phyloP scores from a whole-genome alignment of 108 stramenopile genomes.

The Craspedostauros australis region DNA sequence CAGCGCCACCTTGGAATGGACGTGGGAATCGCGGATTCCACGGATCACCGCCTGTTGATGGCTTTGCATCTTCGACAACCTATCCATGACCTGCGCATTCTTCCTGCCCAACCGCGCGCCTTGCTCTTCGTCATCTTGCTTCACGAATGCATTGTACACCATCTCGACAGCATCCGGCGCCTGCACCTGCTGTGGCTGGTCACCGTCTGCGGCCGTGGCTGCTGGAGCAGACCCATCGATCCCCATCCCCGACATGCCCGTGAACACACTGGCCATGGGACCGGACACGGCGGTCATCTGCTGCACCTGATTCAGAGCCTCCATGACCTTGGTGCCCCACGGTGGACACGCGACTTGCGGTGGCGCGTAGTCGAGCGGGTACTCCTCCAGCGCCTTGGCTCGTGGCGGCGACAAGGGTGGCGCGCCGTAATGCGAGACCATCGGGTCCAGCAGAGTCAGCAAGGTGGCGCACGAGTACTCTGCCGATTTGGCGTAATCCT shows the following conservation, averaged over 20 bases:
- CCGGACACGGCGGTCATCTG: constrained; percentile 15
- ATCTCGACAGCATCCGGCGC: constrained; percentile 40
- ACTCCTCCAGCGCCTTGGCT: constrained; percentile 61
- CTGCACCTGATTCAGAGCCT: constrained; percentile 55
- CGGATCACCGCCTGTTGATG: constrained; percentile 61
- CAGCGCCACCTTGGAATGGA: constrained; percentile 35
- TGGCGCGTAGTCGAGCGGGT: constrained; percentile 76
- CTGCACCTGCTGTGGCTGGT: no score
- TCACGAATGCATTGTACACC: constrained; percentile 61
- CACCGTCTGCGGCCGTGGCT: not conserved
- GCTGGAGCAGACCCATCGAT: no score
- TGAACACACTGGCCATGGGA: no score
- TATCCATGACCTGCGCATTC: constrained; percentile 86
- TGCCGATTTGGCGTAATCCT: constrained; percentile 74
- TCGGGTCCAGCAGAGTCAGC: constrained; percentile 60
- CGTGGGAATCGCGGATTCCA: constrained; percentile 46
- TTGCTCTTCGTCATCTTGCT: constrained; percentile 82
- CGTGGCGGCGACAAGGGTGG: constrained; percentile 50
- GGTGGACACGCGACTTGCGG: constrained; percentile 73
- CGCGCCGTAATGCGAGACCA: constrained; percentile 51
- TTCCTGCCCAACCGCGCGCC: constrained; percentile 76
- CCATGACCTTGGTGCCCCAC: constrained; percentile 72
- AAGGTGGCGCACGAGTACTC: constrained; percentile 77
- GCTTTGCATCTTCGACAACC: constrained; percentile 77
- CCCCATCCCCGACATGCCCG: no score